Evolutionary conservation across 306 rosid species (phyloP), one percentile per base, ranked within the genome.

Genomic region (Potentilla sterilis): DNA sequence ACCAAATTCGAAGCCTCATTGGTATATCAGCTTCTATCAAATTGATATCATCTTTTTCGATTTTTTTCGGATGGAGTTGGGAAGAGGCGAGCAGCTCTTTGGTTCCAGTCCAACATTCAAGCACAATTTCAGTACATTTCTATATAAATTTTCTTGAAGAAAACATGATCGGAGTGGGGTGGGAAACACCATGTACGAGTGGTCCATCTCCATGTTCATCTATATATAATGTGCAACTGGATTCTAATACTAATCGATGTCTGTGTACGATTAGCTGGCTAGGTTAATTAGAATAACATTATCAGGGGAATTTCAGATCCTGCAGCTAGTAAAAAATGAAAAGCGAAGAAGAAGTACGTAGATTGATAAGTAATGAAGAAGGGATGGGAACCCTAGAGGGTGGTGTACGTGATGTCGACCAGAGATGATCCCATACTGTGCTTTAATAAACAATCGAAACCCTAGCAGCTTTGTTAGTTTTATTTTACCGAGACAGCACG

Each of bases 401-500:
- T n/a, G 66, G 66, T 37, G 66, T n/a, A n/a, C n/a, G n/a, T 28
- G 37, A 35, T 63, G 68, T 88, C 85, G 87, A 84, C 92, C 83
- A 44, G 83, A 81, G 82, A 81, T 70, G 85, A 85, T 84, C 90
- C 83, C 88, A 84, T 86, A 83, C 79, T 79, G 73, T 70, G 66
- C 70, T 28, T 28, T 59, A 57, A 54, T 19, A 18, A 15, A 57
- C 10, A 35, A 57, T 54, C 59, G 28, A 57, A 57, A 57, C 38
- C 66, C 66, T 10, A 54, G 61, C 64, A 10, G 58, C 65, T 48
- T 22, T 67, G 15, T 38, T 21, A 48, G 41, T 67, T 85, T 87
- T 83, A 62, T 69, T 75, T 83, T 86, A 85, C 85, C 97, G 86
- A 88, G 96, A 92, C 77, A 73, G 91, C 96, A 88, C 96, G 97